Conservation (phyloP, 2,329 filamentous ascomycete genomes). For the Nothopassalora personata region DNA sequence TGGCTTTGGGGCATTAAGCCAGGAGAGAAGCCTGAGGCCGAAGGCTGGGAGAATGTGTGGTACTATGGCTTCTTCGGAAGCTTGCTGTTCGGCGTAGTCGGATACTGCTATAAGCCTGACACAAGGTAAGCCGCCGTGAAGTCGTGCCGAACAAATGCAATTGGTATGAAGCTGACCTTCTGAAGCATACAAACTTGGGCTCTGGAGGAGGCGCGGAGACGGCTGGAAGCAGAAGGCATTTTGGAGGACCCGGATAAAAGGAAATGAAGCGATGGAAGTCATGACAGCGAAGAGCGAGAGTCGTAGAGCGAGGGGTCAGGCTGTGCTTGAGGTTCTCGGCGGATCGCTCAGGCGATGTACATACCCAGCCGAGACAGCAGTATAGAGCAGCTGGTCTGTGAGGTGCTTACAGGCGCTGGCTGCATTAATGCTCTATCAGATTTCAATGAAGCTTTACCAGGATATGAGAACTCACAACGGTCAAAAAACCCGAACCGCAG, state of each 20-base stretch:
- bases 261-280: conserved; percentile 3
- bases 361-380: conserved; percentile 10
- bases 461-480: too few relatives aligned
- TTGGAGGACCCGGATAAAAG: conserved; percentile 64
- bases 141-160: not conserved
- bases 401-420: not conserved
- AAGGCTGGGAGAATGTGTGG: conserved; percentile 90
- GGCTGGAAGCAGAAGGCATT: conserved; percentile 94
- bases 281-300: not conserved
- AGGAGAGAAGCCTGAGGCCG: conserved; percentile 89
- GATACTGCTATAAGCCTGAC: conserved; percentile 95
- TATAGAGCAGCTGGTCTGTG: conserved; percentile 15
- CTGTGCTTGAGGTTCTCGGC: not conserved
- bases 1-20: conserved; percentile 95
- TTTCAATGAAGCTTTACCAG: too few relatives aligned
- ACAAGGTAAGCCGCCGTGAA: conserved; percentile 64
- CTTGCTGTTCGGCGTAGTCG: conserved; percentile 66
- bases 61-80: conserved; percentile 80
- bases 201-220: conserved; percentile 88
- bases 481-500: not conserved
- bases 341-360: conserved; percentile 8
- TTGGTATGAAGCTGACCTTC: not conserved
- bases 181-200: conserved; percentile 97
- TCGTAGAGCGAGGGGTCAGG: not conserved
- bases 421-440: not conserved